Evolutionary conservation across 2,329 filamentous ascomycete genomes (phyloP), one percentile per base, ranked within the genome.

Genomic region (Fusarium sulawesiense): DNA sequence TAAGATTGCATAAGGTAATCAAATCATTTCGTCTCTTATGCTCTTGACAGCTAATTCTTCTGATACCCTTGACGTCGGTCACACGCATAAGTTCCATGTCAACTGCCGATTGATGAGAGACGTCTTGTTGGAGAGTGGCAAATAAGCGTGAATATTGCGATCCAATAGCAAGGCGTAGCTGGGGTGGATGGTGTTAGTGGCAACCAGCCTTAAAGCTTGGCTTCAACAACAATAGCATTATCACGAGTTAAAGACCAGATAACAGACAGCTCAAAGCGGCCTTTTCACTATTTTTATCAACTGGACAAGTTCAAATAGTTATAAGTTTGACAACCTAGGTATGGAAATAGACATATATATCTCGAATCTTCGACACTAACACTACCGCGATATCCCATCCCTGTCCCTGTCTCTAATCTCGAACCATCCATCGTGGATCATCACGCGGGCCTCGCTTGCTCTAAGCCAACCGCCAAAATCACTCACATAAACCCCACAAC

Each of bases 391-490:
- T 50, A 56, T 44, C 67, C 60, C 30, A 41, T 48, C 60, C 64
- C 48, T 56, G 44, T 68, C 44, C 54, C 51, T 58, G 50, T 58
- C 18, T 34, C 29, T 20, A 54, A 59, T 64, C 66, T 64, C 60
- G 49, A 71, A 68, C 60, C 60, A 66, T 71, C 30, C 44, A 37
- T 25, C 60, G 48, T 58, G 51, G 60, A 57, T 59, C 67, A 51
- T 65, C 50, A 68, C 53, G 50, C 55, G 54, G 57, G 56, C 30
- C 30, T 32, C 30, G 30, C 30, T 32, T 32, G 30, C 20, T 54
- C 63, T 48, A 57, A 60, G 50, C 30, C 58, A 64, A 53, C 58
- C 64, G 73, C 72, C 59, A 66, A 73, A 74, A 74, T 72, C 60
- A 73, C 73, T 73, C 73, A 73, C 32, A 49, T 51, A 25, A 55